phyloP scores from a whole-genome alignment of 306 rosid genomes.

The Gillenia trifoliata region DNA sequence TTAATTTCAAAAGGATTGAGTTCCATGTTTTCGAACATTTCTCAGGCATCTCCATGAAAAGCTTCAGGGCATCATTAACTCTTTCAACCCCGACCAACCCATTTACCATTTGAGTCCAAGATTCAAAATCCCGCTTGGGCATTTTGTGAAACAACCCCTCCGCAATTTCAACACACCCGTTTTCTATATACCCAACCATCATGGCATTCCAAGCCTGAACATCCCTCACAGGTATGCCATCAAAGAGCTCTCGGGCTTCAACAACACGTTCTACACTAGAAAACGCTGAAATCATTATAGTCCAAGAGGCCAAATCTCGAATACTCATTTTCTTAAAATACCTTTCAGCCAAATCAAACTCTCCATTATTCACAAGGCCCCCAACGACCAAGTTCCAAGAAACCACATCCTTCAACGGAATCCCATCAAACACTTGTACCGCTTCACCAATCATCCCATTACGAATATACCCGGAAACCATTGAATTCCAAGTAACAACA shows the following conservation, averaged over 20 bases:
- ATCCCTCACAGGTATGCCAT: constrained; percentile 39
- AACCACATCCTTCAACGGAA: constrained; percentile 40
- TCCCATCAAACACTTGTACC: constrained; percentile 31
- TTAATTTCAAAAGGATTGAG: constrained; percentile 29
- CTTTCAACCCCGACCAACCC: constrained; percentile 32
- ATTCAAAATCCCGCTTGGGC: constrained; percentile 34
- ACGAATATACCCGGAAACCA: constrained; percentile 44
- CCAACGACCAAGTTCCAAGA: constrained; percentile 57
- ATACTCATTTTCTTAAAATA: constrained; percentile 29
- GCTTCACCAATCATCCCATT: constrained; percentile 38
- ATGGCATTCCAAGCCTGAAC: constrained; percentile 45
- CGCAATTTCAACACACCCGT: constrained; percentile 27
- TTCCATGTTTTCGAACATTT: constrained; percentile 43
- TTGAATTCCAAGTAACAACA: constrained; percentile 48
- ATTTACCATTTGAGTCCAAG: constrained; percentile 37
- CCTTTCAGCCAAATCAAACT: constrained; percentile 31
- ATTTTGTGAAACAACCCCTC: constrained; percentile 40
- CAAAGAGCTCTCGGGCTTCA: constrained; percentile 39
- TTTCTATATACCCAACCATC: constrained; percentile 38
- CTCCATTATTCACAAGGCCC: constrained; percentile 40
- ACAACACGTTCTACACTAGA: constrained; percentile 26
- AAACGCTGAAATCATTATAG: constrained; percentile 41
- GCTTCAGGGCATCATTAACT: constrained; percentile 35
- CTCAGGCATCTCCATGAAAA: constrained; percentile 46
- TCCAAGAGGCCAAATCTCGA: constrained; percentile 48